Percentiles rank a stretch among this genome's conserved stretches.
Evolutionary conservation across 2,329 filamentous ascomycete species (phyloP).

Genomic region (Capronia coronata): DNA sequence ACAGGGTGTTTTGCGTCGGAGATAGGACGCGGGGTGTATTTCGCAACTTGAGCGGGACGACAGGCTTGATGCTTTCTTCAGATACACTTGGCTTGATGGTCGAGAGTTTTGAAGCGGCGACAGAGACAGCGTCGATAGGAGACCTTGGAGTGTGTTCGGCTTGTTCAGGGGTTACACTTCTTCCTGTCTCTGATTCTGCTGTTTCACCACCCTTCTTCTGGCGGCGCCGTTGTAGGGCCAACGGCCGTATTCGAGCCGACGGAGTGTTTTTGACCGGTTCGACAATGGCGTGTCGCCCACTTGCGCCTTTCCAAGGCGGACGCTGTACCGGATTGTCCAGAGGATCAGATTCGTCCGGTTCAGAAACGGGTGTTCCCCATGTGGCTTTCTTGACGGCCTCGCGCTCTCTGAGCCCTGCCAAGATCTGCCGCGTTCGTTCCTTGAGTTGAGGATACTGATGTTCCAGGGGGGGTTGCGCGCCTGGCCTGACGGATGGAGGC

Average conservation of each 20-base stretch:
- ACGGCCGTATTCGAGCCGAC: conserved; percentile 37
- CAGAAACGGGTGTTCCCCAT: conserved; percentile 30
- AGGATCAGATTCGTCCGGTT: conserved; percentile 35
- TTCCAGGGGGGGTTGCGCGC: conserved; percentile 27
- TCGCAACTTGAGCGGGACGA: conserved; percentile 39
- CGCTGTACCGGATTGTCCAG: conserved; percentile 44
- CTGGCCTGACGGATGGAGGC: conserved; percentile 28
- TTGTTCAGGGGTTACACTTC: not conserved
- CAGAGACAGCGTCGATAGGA: conserved; percentile 29
- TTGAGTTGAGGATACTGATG: conserved; percentile 32
- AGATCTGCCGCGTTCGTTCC: conserved; percentile 35
- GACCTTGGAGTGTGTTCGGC: conserved; percentile 10
- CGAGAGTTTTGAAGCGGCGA: conserved; percentile 31
- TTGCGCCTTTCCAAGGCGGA: conserved; percentile 64
- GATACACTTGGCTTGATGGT: conserved; percentile 24
- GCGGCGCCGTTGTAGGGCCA: conserved; percentile 30
- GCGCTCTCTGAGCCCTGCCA: conserved; percentile 31
- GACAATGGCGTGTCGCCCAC: conserved; percentile 59
- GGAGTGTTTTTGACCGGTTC: conserved; percentile 58
- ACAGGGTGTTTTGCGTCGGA: conserved; percentile 12
- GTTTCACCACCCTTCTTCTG: conserved; percentile 14
- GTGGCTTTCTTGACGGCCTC: conserved; percentile 31
- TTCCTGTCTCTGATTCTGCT: not conserved
- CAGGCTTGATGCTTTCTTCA: conserved; percentile 39
- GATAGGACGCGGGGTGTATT: conserved; percentile 31